A percentile compares a stretch with the other conserved stretches of the same genome.
phyloP scores from a whole-genome alignment of 805 yeast genomes.

The Saturnispora quitensis region DNA sequence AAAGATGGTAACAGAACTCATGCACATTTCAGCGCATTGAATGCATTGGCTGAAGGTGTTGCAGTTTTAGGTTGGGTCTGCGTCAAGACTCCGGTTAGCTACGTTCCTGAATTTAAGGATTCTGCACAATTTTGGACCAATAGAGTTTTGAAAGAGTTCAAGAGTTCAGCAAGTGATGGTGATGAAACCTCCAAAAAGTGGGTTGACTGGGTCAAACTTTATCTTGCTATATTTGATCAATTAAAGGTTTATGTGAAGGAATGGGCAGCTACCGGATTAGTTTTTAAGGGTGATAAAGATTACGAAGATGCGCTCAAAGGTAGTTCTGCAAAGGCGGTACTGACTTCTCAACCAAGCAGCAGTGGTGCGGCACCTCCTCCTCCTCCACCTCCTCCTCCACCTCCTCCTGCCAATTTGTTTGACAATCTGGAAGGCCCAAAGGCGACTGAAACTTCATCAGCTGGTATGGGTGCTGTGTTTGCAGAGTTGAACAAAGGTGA shows the following conservation, averaged over 20 bases:
- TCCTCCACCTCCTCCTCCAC: conserved; percentile 62
- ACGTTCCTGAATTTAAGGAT: conserved; percentile 77
- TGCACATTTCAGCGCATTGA: conserved; percentile 58
- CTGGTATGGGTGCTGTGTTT: conserved; percentile 70
- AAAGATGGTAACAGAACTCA: conserved; percentile 73
- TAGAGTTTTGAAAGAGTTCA: conserved; percentile 77
- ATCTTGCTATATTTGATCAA: conserved; percentile 54
- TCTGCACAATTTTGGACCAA: conserved; percentile 92
- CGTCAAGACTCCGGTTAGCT: conserved; percentile 62
- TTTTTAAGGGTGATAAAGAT: conserved; percentile 65
- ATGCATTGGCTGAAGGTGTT: conserved; percentile 80
- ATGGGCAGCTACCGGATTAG: conserved; percentile 74
- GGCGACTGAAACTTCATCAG: conserved; percentile 17
- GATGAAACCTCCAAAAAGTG: conserved; percentile 37
- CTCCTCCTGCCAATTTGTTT: conserved; percentile 71
- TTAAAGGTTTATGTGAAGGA: conserved; percentile 68
- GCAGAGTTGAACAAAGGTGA: conserved; percentile 86
- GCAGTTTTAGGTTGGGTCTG: conserved; percentile 91
- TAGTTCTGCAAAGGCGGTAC: conserved; percentile 5
- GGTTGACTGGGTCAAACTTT: conserved; percentile 73
- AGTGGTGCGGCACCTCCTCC: conserved; percentile 29
- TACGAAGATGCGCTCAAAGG: conserved; percentile 40
- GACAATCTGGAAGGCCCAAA: conserved; percentile 27
- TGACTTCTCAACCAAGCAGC: conserved; percentile 17
- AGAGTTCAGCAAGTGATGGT: conserved; percentile 35